Percentiles rank a stretch among this genome's conserved stretches.
phyloP scores from a whole-genome alignment of 352 stramenopile species.

The Hyaloperonospora brassicae region DNA sequence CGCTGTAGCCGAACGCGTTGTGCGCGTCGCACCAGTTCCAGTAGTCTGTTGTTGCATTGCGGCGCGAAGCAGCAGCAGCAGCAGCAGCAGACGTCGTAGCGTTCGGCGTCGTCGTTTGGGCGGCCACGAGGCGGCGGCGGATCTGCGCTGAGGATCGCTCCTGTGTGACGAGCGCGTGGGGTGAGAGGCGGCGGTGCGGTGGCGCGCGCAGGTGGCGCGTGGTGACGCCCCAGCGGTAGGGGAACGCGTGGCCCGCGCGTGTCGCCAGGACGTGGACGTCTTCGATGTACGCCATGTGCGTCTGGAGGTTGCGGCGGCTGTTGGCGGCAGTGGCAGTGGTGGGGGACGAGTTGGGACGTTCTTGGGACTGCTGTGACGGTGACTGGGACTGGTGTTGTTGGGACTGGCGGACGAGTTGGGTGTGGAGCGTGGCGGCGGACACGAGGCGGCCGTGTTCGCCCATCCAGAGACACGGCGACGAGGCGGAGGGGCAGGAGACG shows the following conservation, averaged over 20 bases:
- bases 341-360: too few species aligned
- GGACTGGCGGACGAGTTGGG: constrained; percentile 37
- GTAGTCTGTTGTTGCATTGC: constrained; percentile 7
- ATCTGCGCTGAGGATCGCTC: constrained; percentile 33
- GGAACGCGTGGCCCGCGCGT: constrained; percentile 46
- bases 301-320: constrained; percentile 45
- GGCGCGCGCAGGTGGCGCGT: constrained; percentile 48
- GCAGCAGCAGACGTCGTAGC: constrained; percentile 5
- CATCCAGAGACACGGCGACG: constrained; percentile 45
- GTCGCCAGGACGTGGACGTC: constrained; percentile 55
- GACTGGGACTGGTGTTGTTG: too few species aligned
- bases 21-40: constrained; percentile 69
- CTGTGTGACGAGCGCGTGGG: constrained; percentile 49
- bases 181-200: constrained; percentile 30
- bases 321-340: constrained; percentile 2
- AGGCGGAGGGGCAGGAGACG: constrained; percentile 33
- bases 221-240: constrained; percentile 63
- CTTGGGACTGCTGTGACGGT: too few species aligned
- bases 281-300: constrained; percentile 75
- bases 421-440: constrained; percentile 30
- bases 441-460: constrained; percentile 38
- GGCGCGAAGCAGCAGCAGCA: constrained; percentile 14
- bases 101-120: constrained; percentile 16
- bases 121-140: constrained; percentile 11
- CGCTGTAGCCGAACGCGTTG: constrained; percentile 54